Evolutionary conservation across 2,329 filamentous ascomycete species (phyloP).

Genomic region (Botrytis aclada): DNA sequence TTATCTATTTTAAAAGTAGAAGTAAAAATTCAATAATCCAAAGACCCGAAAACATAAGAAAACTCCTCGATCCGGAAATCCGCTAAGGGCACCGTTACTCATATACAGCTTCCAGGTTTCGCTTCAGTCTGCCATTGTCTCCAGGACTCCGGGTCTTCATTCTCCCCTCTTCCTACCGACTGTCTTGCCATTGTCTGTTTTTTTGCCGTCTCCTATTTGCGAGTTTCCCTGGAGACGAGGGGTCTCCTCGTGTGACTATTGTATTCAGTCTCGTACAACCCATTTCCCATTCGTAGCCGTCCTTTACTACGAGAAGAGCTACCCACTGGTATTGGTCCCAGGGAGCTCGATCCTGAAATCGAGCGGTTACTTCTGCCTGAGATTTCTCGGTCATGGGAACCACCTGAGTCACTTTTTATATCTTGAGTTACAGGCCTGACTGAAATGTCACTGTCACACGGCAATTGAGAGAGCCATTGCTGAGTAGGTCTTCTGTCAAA

Average conservation of each 20-base stretch:
- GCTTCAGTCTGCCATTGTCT: neutral
- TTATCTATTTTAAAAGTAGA: neutral
- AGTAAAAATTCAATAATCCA: neutral
- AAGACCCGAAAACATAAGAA: neutral
- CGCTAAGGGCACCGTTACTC: neutral
- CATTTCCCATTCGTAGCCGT: neutral
- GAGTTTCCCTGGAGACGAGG: neutral
- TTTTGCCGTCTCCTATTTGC: neutral
- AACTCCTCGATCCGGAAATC: neutral
- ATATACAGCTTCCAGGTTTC: neutral
- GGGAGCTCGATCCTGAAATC: too few species aligned
- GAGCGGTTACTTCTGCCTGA: neutral
- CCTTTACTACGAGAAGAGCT: neutral
- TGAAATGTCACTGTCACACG: fast-evolving
- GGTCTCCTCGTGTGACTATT: neutral
- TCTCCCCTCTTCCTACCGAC: neutral
- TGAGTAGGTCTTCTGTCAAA: too few species aligned
- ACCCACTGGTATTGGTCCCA: too few species aligned
- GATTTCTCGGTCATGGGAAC: too few species aligned
- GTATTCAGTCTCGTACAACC: neutral
- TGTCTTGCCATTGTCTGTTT: neutral
- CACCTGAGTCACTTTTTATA: neutral
- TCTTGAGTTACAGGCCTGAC: too few species aligned
- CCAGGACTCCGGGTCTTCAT: neutral
- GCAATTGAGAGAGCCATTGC: neutral